Base-by-base conservation (phyloP, 768 basidiomycete species). In the Pisolithus sp. region DNA sequence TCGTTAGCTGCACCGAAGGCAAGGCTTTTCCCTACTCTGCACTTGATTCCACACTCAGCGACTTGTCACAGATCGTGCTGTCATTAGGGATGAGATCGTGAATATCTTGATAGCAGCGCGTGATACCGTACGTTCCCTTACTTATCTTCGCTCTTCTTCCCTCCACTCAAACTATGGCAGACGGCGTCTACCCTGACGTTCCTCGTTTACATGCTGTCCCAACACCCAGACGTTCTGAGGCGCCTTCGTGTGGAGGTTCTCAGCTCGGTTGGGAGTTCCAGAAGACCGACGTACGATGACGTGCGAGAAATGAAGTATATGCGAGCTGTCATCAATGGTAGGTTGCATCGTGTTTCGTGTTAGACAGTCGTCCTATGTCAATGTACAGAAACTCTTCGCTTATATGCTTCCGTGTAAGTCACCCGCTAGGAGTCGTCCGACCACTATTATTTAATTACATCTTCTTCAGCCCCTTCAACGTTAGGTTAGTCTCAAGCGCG, bases 281-380 rank as follows among this genome's bases (percentile, higher is more conserved):
- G 71, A 1, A 68, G 74, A 13, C 84, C 82, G 5, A 74, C 75
- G 2, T 76, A 75, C 48, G 77, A 80, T 39, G 77, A 81, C 55
- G 75, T 85, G 56, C 71, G 71, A 28, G 78, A 79, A 5, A 80
- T 85, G 79, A 83, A 79, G 61, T 85, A 77, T 55, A 63, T 85
- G 13, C 70, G 80, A 23, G 84, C 83, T 1, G 79, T 85, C 21
- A 76, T 85, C 46, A 84, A 85, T 55, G 82, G 82, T 82, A 18
- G 13, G 68, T 42, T 10, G 41, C 8, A 37, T 41, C 36, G 8
- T 20, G 30, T 13, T 13, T 40, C 24, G 17, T n/a, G 8, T 2
- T 24, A 3, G 8, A 42, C 13, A 10, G 15, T 30, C 7, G 20
- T 31, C 12, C 17, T 43, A 9, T 12, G 43, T 50, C 49, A 8